Base-by-base conservation (phyloP, 108 stramenopile species). In the Asterionellopsis glacialis region DNA sequence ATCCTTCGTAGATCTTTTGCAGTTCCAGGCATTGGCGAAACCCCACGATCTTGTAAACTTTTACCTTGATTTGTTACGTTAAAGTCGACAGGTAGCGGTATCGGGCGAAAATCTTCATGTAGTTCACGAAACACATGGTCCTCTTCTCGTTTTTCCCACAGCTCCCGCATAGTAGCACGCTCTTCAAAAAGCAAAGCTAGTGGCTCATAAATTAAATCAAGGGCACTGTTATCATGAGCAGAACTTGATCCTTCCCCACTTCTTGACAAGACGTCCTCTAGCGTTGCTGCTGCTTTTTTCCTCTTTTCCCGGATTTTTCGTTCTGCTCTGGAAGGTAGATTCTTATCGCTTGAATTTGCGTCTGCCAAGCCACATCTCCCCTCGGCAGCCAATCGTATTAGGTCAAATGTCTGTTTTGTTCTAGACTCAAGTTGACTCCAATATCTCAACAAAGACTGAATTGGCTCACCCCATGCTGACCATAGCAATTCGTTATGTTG, bases 341-440 rank as follows among this genome's bases (percentile, higher is more conserved):
- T n/a, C n/a, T n/a, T 1, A 41, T 57, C 56, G 39, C 12, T 41
- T 41, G 40, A 41, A 39, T 33, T 65, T 23, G 2, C 19, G 3
- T 14, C 26, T 9, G 43, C 70, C 27, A 58, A 11, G 16, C 51
- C 62, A 60, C 80, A 81, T 22, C 51, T 55, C 16, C 47, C 75
- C 45, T 70, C 67, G 10, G 75, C 75, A 11, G 77, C 77, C 14
- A 40, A 15, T 51, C 50, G 59, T 44, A 78, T 43, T 18, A 77
- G 62, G 6, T 75, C 73, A 38, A 74, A 41, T 0, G 51, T 59
- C 64, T 83, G 82, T 24, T 65, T 52, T 19, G 82, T 79, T 41
- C 82, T 61, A 24, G 23, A 15, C 53, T 83, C 82, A 11, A 83
- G 57, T 45, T 51, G 66, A 45, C 63, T 66, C 82, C 82, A 83